Evolutionary conservation across 2,329 filamentous ascomycete genomes (phyloP).

Genomic region (Calycina herbarum): DNA sequence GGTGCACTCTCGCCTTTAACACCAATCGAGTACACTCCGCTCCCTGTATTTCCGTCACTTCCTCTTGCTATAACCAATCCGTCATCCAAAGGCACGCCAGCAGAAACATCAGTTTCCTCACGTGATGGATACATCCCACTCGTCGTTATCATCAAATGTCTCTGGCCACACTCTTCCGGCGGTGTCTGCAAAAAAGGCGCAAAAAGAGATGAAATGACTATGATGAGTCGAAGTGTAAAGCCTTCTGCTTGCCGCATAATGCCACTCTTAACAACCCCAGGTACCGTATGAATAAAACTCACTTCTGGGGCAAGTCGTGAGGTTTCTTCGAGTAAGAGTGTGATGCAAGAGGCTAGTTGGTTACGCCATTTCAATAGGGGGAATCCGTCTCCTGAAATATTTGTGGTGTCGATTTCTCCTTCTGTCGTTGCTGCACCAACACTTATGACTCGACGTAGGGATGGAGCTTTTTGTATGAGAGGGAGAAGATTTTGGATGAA

Average conservation of each 20-base stretch:
- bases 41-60: constrained; percentile 19
- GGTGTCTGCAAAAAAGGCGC: constrained; percentile 3
- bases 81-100: constrained; percentile 8
- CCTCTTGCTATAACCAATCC: constrained; percentile 16
- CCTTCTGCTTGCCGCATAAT: constrained; percentile 13
- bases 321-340: constrained; percentile 24
- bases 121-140: constrained; percentile 22
- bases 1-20: constrained; percentile 22
- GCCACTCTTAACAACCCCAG: constrained; percentile 23
- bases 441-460: constrained; percentile 51
- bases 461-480: constrained; percentile 44
- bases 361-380: constrained; percentile 16
- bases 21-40: constrained; percentile 25
- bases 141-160: constrained; percentile 27
- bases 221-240: no score
- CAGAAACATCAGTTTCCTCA: background rate
- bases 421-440: constrained; percentile 23
- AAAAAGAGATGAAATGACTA: background rate
- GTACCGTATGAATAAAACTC: constrained; percentile 28
- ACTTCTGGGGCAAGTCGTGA: constrained; percentile 24
- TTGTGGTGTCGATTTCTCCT: constrained; percentile 23
- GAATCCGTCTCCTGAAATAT: constrained; percentile 24
- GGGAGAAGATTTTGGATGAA: constrained; percentile 59
- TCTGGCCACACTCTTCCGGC: constrained; percentile 27
- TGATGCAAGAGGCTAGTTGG: constrained; percentile 23